Evolutionary conservation across 805 yeast genomes (phyloP).

Genomic region (Schwanniomyces vanrijiae): DNA sequence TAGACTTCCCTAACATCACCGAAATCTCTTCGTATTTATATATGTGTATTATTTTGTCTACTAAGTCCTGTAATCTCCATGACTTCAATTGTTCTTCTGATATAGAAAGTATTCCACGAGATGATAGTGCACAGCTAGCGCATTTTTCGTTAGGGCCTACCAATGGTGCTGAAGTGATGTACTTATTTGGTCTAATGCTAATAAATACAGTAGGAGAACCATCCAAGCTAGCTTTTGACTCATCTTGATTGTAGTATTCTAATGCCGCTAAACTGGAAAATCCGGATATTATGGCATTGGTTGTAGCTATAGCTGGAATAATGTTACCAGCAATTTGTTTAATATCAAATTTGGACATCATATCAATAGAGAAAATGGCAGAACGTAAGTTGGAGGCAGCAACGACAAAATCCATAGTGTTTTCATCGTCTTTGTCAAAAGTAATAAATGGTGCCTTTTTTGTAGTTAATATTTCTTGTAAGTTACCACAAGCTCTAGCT

Average conservation of each 20-base stretch:
- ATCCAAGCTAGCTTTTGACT: conserved; percentile 7
- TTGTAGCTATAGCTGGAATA: conserved; percentile 97
- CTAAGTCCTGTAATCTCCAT: conserved; percentile 48
- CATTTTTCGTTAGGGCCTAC: conserved; percentile 70
- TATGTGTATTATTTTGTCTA: conserved; percentile 46
- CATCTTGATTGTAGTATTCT: conserved; percentile 37
- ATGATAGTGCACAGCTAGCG: conserved; percentile 57
- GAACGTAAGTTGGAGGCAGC: conserved; percentile 83
- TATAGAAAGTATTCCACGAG: conserved; percentile 50
- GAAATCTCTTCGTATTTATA: conserved; percentile 57
- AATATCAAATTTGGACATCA: conserved; percentile 77
- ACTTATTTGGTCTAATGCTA: conserved; percentile 53
- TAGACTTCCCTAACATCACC: conserved; percentile 55
- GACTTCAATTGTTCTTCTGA: conserved; percentile 19
- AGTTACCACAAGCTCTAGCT: conserved; percentile 41
- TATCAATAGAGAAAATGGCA: conserved; percentile 63
- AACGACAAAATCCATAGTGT: conserved; percentile 83
- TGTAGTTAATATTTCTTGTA: conserved; percentile 48
- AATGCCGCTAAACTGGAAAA: conserved; percentile 75
- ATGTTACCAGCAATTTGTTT: conserved; percentile 97
- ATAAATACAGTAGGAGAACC: conserved; percentile 37
- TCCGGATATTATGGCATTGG: conserved; percentile 94
- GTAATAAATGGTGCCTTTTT: conserved; percentile 43
- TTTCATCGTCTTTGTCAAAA: conserved; percentile 95
- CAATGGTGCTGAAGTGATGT: conserved; percentile 63